Evolutionary conservation across 1,284 basidiomycete species (phyloP).

Genomic region (Takashimella tepidaria): DNA sequence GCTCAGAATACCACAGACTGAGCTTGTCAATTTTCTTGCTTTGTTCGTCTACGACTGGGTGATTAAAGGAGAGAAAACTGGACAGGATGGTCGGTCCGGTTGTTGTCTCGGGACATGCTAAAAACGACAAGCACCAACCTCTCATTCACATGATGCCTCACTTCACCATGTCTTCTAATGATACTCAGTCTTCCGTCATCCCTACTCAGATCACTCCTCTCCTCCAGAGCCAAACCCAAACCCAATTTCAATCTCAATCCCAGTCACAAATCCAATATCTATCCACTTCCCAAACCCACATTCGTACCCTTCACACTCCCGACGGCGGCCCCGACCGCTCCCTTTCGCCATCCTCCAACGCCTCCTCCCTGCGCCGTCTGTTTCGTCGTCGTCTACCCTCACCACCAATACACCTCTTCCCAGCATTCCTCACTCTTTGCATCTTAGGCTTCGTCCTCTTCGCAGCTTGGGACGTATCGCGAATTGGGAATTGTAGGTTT

Average conservation of each 20-base stretch:
- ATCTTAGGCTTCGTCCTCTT: slow-evolving; percentile 66
- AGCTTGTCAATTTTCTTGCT: too few species aligned
- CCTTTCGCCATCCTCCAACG: background rate
- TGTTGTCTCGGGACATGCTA: too few species aligned
- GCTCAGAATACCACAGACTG: too few species aligned
- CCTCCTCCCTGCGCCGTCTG: background rate
- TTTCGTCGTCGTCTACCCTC: slow-evolving; percentile 7
- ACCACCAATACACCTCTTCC: slow-evolving; percentile 70
- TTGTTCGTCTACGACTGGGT: too few species aligned
- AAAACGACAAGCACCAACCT: too few species aligned
- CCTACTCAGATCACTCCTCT: background rate
- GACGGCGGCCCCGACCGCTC: background rate
- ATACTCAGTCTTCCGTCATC: background rate
- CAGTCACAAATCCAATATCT: background rate
- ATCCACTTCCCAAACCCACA: background rate
- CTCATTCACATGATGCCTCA: too few species aligned
- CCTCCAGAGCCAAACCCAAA: background rate
- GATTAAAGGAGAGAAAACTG: too few species aligned
- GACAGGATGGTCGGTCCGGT: too few species aligned
- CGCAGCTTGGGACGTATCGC: slow-evolving; percentile 62
- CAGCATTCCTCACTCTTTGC: slow-evolving; percentile 70
- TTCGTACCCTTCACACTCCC: too few species aligned
- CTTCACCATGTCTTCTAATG: too few species aligned
- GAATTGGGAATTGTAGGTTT: slow-evolving; percentile 29
- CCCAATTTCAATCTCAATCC: too few species aligned